Base-by-base conservation (phyloP, 2,329 filamentous ascomycete genomes). In the Colletotrichum tanaceti region DNA sequence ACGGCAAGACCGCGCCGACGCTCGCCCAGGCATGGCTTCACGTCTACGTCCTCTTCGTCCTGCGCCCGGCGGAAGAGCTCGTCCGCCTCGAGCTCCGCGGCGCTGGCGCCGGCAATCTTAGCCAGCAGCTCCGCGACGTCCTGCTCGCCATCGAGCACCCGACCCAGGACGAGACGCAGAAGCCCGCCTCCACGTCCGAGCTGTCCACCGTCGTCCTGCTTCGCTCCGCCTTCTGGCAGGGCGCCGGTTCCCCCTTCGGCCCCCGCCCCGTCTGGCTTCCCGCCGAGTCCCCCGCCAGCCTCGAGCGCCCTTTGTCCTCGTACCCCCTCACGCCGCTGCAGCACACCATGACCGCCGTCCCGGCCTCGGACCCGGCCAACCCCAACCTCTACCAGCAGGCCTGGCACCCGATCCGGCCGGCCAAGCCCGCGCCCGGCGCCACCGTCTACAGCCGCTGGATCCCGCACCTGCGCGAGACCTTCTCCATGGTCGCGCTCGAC, bases 391-490 rank as follows among this genome's bases (percentile, higher is more conserved):
- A 74, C 68, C 79, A 81, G 71, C 87, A 91, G 76, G 83, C 87
- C 13, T 89, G 87, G 78, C 92, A 94, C 78, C 92, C 92, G 4
- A 83, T 90, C 9, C 89, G 92, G 10, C 88, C 89, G 1, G 85
- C 88, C 41, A 94, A 95, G 81, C 92, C 92, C 5, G 80, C 83
- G 1, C 90, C 90, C 0, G 91, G 91, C 4, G 86, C 89, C 1
- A 85, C 91, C 69, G 85, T 92, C 72, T 95, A 95, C 82, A 93
- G 91, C 75, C 89, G 92, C 65, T 94, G 90, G 82, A 90, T 94
- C 70, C 91, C 91, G 9, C 89, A 94, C 74, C 83, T 94, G 47
- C 83, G 88, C 70, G 90, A 94, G 82, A 91, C 88, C 72, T 94
- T 94, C 77, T 92, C 90, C 69, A 91, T 94, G 83, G 84, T 91